phyloP scores from a whole-genome alignment of 2,329 filamentous ascomycete species.

The Diaporthe destruens region DNA sequence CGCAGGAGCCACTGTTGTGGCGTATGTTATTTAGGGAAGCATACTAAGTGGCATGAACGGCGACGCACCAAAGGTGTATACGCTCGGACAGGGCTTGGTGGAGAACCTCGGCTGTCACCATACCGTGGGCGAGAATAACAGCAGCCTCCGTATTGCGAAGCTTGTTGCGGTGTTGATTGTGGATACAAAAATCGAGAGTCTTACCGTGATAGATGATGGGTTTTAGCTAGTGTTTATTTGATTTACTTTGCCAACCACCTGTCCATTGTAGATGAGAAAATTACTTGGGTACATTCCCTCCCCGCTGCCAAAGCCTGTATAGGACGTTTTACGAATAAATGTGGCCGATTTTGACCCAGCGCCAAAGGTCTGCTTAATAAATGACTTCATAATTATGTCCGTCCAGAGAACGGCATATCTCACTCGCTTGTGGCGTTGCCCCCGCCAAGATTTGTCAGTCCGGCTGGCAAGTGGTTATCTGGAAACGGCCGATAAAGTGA shows the following conservation, averaged over 20 bases:
- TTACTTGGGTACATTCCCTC: too few species aligned
- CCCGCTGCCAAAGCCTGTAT: background rate
- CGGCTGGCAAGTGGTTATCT: background rate
- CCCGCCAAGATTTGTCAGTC: background rate
- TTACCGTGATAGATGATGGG: constrained; percentile 6
- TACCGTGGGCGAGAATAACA: background rate
- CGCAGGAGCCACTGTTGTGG: constrained; percentile 8
- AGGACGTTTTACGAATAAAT: background rate
- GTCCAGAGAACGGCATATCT: background rate
- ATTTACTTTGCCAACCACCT: too few species aligned
- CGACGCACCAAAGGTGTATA: background rate
- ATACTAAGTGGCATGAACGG: constrained; percentile 23
- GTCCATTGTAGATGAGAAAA: too few species aligned
- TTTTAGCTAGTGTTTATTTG: background rate
- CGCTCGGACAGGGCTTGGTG: background rate
- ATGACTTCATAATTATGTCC: background rate
- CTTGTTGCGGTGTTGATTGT: constrained; percentile 5
- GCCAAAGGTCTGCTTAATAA: background rate
- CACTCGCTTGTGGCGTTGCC: background rate
- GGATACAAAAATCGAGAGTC: background rate
- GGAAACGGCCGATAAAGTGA: background rate
- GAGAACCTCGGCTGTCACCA: background rate
- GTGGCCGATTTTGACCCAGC: background rate
- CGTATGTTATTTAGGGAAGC: background rate
- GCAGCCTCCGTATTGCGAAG: background rate